Evolutionary conservation across 192 early-diverging fungal species (phyloP), one percentile per base, ranked within the genome.

Genomic region (Endogone sp.): DNA sequence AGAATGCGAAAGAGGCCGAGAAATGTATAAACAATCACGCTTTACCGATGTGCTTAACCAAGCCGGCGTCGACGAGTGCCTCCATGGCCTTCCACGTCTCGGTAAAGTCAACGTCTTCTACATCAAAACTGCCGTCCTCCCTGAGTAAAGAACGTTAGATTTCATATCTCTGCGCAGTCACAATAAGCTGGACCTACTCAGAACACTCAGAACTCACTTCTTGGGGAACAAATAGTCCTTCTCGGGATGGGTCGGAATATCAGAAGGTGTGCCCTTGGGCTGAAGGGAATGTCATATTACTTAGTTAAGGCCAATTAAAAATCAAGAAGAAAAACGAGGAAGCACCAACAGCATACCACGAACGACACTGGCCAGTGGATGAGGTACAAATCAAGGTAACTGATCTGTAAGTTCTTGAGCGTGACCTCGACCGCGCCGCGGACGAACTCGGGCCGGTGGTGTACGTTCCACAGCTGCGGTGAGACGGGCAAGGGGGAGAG

Each of bases 331-430:
- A n/a, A n/a, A n/a, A 61, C 16, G 57, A 9, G 37, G 22, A 20
- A 23, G 59, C n/a, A 9, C 20, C 59, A 60, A 60, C 4, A 9
- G 20, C 59, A n/a, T 69, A 74, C 73, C 23, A 10, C 37, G 56
- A 90, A 81, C 3, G 92, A 87, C 27, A 85, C 67, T 0, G 94
- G 93, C 91, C 90, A 96, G 81, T 96, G 94, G 67, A 95, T 85
- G 37, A 96, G 77, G 66, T 93, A 91, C 32, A 94, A 67, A 66
- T 96, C 94, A 27, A 96, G 71, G 71, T 96, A 94, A 28, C 89
- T 83, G 29, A 92, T 65, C 54, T 83, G 78, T 10, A 95, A 81
- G 71, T 91, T 86, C 29, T 79, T 68, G 16, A 95, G 82, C 3
- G 92, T 89, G 11, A 74, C 72, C 65, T 89, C 81, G 2, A 91